A percentile compares a stretch with the other conserved stretches of the same genome.
phyloP scores from a whole-genome alignment of 2,329 filamentous ascomycete genomes.

The Diaporthe vaccinii region DNA sequence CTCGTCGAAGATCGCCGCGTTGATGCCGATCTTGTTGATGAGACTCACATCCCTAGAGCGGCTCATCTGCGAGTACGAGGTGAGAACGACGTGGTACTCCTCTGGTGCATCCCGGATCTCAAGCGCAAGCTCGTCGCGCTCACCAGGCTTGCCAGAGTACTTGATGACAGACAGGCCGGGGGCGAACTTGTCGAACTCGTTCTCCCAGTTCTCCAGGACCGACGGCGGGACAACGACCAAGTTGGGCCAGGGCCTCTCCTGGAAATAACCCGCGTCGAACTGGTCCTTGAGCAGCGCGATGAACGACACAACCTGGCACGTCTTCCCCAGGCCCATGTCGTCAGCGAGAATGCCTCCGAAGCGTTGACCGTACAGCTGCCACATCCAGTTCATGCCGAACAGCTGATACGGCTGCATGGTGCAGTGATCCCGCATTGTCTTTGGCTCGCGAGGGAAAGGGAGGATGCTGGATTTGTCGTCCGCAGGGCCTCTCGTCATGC shows the following conservation, averaged over 20 bases:
- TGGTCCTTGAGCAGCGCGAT: conserved; percentile 85
- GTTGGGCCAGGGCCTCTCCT: conserved; percentile 73
- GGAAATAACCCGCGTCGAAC: conserved; percentile 52
- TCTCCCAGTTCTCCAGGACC: conserved; percentile 95
- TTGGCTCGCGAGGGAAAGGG: conserved; percentile 74
- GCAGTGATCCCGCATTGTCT: conserved; percentile 81
- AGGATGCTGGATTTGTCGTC: conserved; percentile 52
- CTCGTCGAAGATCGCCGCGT: conserved; percentile 86
- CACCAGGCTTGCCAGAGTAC: conserved; percentile 74
- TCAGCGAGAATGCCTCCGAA: conserved; percentile 94
- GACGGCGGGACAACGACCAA: conserved; percentile 93
- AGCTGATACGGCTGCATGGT: conserved; percentile 93
- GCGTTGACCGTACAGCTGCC: conserved; percentile 81
- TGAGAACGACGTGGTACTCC: conserved; percentile 73
- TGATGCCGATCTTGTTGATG: conserved; percentile 62
- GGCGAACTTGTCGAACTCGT: conserved; percentile 90
- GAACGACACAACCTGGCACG: conserved; percentile 94
- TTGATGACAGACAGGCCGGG: conserved; percentile 82
- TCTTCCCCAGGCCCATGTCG: conserved; percentile 98
- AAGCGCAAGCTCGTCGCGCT: conserved; percentile 77
- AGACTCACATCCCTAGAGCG: conserved; percentile 64
- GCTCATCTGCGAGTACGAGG: conserved; percentile 72
- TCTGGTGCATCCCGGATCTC: conserved; percentile 74
- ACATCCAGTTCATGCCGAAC: conserved; percentile 95
- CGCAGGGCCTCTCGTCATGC: conserved; percentile 52